Base-by-base conservation (phyloP, 257 asterid genomes). In the Gentiana macrophylla region DNA sequence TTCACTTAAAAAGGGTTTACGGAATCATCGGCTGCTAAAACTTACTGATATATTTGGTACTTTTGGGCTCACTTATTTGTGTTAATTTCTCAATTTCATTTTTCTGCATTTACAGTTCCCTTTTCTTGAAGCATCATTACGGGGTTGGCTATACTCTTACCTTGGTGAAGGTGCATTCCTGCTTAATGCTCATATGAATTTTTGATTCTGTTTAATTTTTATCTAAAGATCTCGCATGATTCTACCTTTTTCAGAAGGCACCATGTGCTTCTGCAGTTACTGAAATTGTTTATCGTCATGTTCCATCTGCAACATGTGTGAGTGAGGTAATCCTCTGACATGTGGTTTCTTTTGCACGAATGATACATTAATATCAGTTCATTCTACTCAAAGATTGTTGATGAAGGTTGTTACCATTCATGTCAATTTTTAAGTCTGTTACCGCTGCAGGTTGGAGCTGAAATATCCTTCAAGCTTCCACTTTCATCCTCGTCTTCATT, bases 91-190 rank as follows among this genome's bases (percentile, higher is more conserved):
- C 53, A 63, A 56, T 54, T 69, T 37, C 37, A 13, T 37, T 64
- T 44, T 52, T 55, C 61, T 64, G 53, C 62, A 66, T 56, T 73
- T 52, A 63, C 95, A 89, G 97, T 74, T 87, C 98, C 51, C 85
- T 91, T 68, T 91, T 79, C 94, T 73, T 91, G 67, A 91, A 91
- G 87, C 98, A 91, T 72, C 95, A 80, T 49, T 91, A 83, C 67
- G 98, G 98, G 67, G 98, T 87, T 73, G 98, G 98, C 60, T 91
- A 91, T 75, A 87, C 98, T 63, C 94, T 91, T 65, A 91, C 98
- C 53, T 73, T 91, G 64, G 97, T 91, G 62, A 91, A 91, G 97
- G 97, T 89, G 57, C 56, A 55, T 62, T 51, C 65, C 61, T 66
- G 57, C 50, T 59, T 77, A 44, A 54, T 52, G 57, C 57, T 77